Evolutionary conservation across 2,329 filamentous ascomycete species (phyloP).

Genomic region (Periglandula ipomoeae): DNA sequence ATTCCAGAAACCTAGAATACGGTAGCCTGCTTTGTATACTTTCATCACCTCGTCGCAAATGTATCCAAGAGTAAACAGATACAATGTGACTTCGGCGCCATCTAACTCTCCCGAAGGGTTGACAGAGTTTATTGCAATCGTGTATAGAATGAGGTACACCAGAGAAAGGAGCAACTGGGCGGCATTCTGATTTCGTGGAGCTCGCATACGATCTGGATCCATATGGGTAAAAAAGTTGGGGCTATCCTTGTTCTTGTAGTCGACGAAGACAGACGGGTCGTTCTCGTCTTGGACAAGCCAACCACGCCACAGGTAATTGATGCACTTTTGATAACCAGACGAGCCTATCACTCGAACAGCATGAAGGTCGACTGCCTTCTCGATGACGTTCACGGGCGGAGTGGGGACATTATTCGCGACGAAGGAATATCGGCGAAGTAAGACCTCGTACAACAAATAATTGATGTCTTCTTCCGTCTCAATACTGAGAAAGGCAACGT

Average conservation of each 20-base stretch:
- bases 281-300: conserved; percentile 96
- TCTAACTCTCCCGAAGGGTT: conserved; percentile 81
- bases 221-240: conserved; percentile 72
- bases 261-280: conserved; percentile 80
- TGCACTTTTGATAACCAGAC: conserved; percentile 92
- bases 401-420: conserved; percentile 63
- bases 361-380: conserved; percentile 89
- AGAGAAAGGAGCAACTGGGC: conserved; percentile 80
- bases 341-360: conserved; percentile 81
- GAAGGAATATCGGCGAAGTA: conserved; percentile 85
- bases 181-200: conserved; percentile 84
- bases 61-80: conserved; percentile 86
- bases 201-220: conserved; percentile 89
- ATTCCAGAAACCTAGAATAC: conserved; percentile 95
- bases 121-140: conserved; percentile 86
- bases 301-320: conserved; percentile 84
- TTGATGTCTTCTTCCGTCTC: conserved; percentile 71
- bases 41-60: conserved; percentile 82
- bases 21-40: conserved; percentile 86
- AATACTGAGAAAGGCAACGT: conserved; percentile 45
- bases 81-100: conserved; percentile 71
- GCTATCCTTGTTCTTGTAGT: conserved; percentile 76
- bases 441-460: conserved; percentile 70
- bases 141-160: conserved; percentile 77
- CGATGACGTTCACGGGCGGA: conserved; percentile 75